Conservation (phyloP, 1,139 yeast species). For the Sugiyamaella japonica region DNA sequence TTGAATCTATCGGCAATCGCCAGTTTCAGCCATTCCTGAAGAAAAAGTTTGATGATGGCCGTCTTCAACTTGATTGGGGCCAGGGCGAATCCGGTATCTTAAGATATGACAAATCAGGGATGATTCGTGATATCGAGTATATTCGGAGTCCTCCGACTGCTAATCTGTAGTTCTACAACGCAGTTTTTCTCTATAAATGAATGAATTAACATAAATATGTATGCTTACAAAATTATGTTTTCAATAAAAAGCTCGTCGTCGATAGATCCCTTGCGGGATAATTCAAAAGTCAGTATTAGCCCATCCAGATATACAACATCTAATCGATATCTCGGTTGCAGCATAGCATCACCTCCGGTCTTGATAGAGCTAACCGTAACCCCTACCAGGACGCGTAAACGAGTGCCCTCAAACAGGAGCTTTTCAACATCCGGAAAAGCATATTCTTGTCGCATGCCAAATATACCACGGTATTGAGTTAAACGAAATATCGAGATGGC, state of each 20-base stretch:
- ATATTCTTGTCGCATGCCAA: conserved; percentile 62
- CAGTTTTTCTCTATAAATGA: neutral
- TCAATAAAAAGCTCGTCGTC: conserved; percentile 15
- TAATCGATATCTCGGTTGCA: conserved; percentile 17
- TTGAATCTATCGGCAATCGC: conserved; percentile 26
- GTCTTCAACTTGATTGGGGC: conserved; percentile 37
- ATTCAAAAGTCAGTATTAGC: conserved; percentile 25
- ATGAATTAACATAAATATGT: neutral
- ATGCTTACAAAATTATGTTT: conserved; percentile 13
- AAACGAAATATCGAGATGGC: conserved; percentile 57
- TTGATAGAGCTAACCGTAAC: conserved; percentile 27
- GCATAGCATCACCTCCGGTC: conserved; percentile 10
- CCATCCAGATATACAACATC: conserved; percentile 28
- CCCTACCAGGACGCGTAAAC: conserved; percentile 28
- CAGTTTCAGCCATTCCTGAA: conserved; percentile 29
- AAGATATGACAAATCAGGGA: conserved; percentile 26
- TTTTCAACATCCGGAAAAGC: conserved; percentile 42
- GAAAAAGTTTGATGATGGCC: conserved; percentile 27
- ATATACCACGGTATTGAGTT: conserved; percentile 56
- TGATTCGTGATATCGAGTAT: conserved; percentile 28
- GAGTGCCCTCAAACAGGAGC: conserved; percentile 22
- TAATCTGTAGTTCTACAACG: conserved; percentile 1
- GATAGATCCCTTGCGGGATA: conserved; percentile 12
- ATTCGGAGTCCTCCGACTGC: conserved; percentile 13
- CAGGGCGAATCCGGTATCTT: conserved; percentile 34